Base-by-base conservation (phyloP, 2,329 filamentous ascomycete species). In the Exophiala oligosperma region DNA sequence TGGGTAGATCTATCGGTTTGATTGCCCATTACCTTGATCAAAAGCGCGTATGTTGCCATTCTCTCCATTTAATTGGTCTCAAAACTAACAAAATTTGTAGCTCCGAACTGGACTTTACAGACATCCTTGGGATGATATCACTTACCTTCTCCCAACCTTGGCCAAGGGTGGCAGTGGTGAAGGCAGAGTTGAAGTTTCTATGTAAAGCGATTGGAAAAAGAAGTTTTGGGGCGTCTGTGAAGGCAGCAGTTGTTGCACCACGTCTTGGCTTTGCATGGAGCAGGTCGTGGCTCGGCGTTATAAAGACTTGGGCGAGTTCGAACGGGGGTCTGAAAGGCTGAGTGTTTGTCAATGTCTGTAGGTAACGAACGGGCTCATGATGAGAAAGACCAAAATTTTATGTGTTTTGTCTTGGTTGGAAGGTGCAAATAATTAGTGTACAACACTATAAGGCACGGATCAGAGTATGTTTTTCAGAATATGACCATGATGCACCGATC, bases 11-110 rank as follows among this genome's bases (percentile, higher is more conserved):
- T 77, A 99, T 99, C 73, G 94, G 94, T 90, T 84, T 99, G 68
- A 99, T 99, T 89, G 94, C 94, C 73, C 94, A 99, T 81, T 97
- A 93, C 85, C 88, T 99, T 71, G 94, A 99, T 82, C 94, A 99
- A 86, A 99, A 99, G 92, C 88, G 94, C 79, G 50, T 57, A 49
- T 40, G 58, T 60, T 32, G 12, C 9, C 21, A 6, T 8, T n/a
- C 14, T 43, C 32, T 41, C 11, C 28, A 14, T 23, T 35, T 23
- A 17, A 14, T 32, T 23, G n/a, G 11, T 14, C n/a, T 7, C 40
- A 17, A 43, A 9, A 17, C 40, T 43, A 43, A 43, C 40, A 43
- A 43, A 2, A 35, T 32, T 41, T 41, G 23, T 41, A 57, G 54
- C 85, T 99, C 78, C 90, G 93, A 72, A 99, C 94, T 72, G 94